These are phyloP conservation scores for Tuber melanosporum DNA, from an alignment of 495 filamentous ascomycete genomes.

Conservation along the genomic window DNA sequence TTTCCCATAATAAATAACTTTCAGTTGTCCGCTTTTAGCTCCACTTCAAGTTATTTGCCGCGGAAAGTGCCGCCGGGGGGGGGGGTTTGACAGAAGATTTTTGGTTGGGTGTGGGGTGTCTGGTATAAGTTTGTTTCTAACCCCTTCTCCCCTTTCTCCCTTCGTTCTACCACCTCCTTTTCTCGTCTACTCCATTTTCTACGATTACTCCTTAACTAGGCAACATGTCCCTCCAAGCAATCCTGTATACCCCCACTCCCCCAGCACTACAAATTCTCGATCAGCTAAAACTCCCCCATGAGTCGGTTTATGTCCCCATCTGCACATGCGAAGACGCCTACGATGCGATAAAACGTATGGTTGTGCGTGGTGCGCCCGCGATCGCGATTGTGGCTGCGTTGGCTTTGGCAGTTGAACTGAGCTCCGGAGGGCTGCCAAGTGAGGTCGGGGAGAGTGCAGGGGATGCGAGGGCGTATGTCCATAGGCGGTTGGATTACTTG, in stretches of 20 bases:
- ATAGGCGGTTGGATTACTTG: conserved; percentile 71
- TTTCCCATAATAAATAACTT: neutral
- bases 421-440: neutral
- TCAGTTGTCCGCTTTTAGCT: too few species aligned
- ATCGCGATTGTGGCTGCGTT: conserved; percentile 96
- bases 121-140: neutral
- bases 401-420: conserved; percentile 69
- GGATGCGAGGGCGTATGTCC: conserved; percentile 61
- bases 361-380: conserved; percentile 86
- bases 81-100: neutral
- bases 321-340: conserved; percentile 73
- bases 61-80: neutral
- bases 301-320: conserved; percentile 70
- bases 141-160: neutral
- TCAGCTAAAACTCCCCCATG: conserved; percentile 82
- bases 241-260: conserved; percentile 65
- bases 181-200: neutral
- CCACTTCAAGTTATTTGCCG: neutral
- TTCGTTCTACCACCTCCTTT: neutral
- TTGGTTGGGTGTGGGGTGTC: neutral
- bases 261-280: conserved; percentile 80
- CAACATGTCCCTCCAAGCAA: conserved; percentile 61
- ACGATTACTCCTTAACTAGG: neutral
- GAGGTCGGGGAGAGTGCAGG: conserved; percentile 43
- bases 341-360: conserved; percentile 88